A percentile compares a stretch with the other conserved stretches of the same genome.
These are phyloP conservation scores for Beauveria asiatica DNA, from an alignment of 2,329 filamentous ascomycete species.

Conservation along the genomic window DNA sequence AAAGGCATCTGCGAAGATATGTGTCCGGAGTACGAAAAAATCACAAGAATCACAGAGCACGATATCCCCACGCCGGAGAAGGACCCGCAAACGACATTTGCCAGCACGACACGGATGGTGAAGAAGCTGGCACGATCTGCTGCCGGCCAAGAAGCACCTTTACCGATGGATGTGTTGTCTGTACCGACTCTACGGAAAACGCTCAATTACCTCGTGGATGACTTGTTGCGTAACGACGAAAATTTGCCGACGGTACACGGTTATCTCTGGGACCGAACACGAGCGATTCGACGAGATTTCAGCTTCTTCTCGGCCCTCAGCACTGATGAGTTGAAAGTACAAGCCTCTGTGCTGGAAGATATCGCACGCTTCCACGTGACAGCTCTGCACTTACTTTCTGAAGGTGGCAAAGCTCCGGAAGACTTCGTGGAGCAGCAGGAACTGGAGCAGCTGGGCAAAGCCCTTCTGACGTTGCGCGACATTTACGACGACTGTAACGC, in stretches of 20 bases:
- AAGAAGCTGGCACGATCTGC: slow-evolving; percentile 61
- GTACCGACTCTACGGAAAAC: slow-evolving; percentile 49
- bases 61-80: slow-evolving; percentile 51
- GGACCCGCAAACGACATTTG: slow-evolving; percentile 33
- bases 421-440: slow-evolving; percentile 61
- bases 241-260: slow-evolving; percentile 49
- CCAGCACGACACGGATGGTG: slow-evolving; percentile 49
- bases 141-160: slow-evolving; percentile 57
- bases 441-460: slow-evolving; percentile 57
- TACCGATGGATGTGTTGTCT: slow-evolving; percentile 61
- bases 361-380: slow-evolving; percentile 61
- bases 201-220: slow-evolving; percentile 54
- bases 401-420: slow-evolving; percentile 44
- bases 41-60: slow-evolving; percentile 52
- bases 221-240: slow-evolving; percentile 46
- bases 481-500: slow-evolving; percentile 57
- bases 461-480: slow-evolving; percentile 55
- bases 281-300: slow-evolving; percentile 60
- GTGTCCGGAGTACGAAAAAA: slow-evolving; percentile 60
- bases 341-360: slow-evolving; percentile 57
- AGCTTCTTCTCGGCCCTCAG: slow-evolving; percentile 57
- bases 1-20: slow-evolving; percentile 61
- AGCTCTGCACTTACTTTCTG: slow-evolving; percentile 54
- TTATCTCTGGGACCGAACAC: slow-evolving; percentile 60
- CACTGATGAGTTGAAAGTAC: slow-evolving; percentile 45